Conservation (phyloP, 768 basidiomycete genomes). For the Russula lepida region DNA sequence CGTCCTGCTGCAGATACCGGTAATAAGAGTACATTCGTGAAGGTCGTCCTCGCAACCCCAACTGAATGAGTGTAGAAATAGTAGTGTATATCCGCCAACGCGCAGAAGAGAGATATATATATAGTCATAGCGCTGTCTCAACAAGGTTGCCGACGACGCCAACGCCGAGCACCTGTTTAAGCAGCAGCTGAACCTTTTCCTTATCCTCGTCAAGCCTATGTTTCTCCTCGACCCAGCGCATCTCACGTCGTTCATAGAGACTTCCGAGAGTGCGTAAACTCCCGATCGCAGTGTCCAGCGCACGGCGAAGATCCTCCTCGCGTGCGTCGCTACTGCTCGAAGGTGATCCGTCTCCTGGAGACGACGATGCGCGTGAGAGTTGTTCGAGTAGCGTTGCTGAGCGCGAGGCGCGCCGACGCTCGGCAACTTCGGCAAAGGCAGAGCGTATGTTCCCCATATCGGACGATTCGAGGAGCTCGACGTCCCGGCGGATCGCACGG, state of each 20-base stretch:
- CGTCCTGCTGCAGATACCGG: not conserved
- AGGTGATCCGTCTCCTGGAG: slow-evolving; percentile 49
- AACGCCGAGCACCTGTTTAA: slow-evolving; percentile 51
- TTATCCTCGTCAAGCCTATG: slow-evolving; percentile 54
- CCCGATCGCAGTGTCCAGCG: slow-evolving; percentile 57
- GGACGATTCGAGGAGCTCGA: slow-evolving; percentile 37
- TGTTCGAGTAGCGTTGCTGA: slow-evolving; percentile 43
- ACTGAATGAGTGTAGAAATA: not conserved
- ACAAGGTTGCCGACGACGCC: slow-evolving; percentile 15
- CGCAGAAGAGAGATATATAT: not conserved
- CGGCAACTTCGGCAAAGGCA: slow-evolving; percentile 52
- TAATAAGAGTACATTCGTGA: slow-evolving; percentile 6
- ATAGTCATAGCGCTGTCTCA: slow-evolving; percentile 3
- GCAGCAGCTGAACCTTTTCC: slow-evolving; percentile 54
- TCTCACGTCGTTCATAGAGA: slow-evolving; percentile 63
- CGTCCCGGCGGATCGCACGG: slow-evolving; percentile 57
- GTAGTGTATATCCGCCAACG: not conserved
- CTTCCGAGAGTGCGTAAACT: slow-evolving; percentile 54
- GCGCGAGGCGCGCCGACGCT: slow-evolving; percentile 42
- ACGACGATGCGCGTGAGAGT: slow-evolving; percentile 33
- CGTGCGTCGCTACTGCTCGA: slow-evolving; percentile 36
- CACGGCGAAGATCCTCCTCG: slow-evolving; percentile 60
- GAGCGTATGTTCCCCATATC: slow-evolving; percentile 46
- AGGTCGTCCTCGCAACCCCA: not conserved
- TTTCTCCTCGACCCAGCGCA: slow-evolving; percentile 67